Evolutionary conservation across 208 protist genomes (phyloP).

Genomic region (Leishmania mexicana): DNA sequence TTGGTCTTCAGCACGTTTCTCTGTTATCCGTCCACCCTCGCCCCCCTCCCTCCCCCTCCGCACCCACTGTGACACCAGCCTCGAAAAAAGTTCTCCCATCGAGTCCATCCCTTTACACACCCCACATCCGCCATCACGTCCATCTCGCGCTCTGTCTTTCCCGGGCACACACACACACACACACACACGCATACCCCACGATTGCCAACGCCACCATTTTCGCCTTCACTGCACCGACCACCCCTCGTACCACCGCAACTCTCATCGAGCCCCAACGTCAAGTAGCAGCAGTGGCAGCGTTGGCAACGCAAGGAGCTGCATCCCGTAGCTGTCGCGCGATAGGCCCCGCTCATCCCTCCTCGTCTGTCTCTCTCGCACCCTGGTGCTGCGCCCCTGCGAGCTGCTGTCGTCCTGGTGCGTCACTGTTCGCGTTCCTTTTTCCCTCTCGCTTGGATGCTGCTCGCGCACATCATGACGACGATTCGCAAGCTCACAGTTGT

Average conservation of each 20-base stretch:
- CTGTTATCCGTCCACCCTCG: not conserved
- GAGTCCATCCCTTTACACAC: not conserved
- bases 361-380: not conserved
- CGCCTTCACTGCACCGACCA: not conserved
- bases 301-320: not conserved
- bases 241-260: not conserved
- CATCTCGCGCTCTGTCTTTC: not conserved
- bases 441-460: too few relatives aligned
- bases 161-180: not conserved
- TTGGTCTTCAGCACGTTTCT: not conserved
- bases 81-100: not conserved
- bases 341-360: too few relatives aligned
- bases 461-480: slow-evolving; percentile 1
- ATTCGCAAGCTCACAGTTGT: not conserved
- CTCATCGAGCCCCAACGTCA: not conserved
- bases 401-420: not conserved
- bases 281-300: not conserved
- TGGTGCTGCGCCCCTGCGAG: not conserved
- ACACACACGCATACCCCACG: not conserved
- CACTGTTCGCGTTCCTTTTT: not conserved
- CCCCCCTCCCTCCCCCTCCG: too few relatives aligned
- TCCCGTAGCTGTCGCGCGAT: not conserved
- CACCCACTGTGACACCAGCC: not conserved
- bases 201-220: not conserved
- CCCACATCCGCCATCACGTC: not conserved